Evolutionary conservation across 1,284 basidiomycete species (phyloP), one percentile per base, ranked within the genome.

Genomic region (Takashimella koratensis): DNA sequence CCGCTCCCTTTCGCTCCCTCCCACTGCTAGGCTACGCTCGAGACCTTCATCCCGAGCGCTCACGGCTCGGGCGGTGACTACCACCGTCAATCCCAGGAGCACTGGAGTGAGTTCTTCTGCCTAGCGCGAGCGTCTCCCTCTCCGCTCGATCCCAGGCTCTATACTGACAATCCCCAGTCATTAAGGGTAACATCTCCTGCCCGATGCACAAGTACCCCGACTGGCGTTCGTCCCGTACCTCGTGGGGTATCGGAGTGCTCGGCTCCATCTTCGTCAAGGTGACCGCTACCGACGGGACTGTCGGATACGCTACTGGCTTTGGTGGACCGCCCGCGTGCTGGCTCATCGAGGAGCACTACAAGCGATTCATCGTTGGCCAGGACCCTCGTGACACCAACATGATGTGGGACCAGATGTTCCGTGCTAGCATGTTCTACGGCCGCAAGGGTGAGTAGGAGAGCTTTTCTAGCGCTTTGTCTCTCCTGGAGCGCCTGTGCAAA

Each of bases 291-390:
- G 79, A 81, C 59, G 81, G 81, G 16, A 76, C 76, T 0, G 68
- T 76, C 42, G 78, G 81, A 19, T 78, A 81, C 52, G 78, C 79
- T 1, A 80, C 80, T n/a, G 77, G 76, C 19, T 79, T 81, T 56
- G 81, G 80, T 26, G 80, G 81, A 1, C 80, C 79, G 1, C 80
- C 81, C 2, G 79, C 79, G 0, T 81, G 80, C 66, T 82, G 79
- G 79, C 72, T 82, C 45, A 80, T 82, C 57, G 76, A 80, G 56
- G 74, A 81, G 62, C 80, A 82, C 65, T 78, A 79, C 53, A 75
- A 78, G 65, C 74, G 80, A 36, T 81, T 82, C 67, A 71, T 82
- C 39, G 53, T 81, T 19, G 80, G 79, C n/a, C 72, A 77, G 47
- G 80, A 81, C 59, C 79, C 80, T 4, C 67, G 79, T 47, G 77